A percentile compares a stretch with the other conserved stretches of the same genome.
Conservation (phyloP, 163 green algal species). For the Picocystis sp. region DNA sequence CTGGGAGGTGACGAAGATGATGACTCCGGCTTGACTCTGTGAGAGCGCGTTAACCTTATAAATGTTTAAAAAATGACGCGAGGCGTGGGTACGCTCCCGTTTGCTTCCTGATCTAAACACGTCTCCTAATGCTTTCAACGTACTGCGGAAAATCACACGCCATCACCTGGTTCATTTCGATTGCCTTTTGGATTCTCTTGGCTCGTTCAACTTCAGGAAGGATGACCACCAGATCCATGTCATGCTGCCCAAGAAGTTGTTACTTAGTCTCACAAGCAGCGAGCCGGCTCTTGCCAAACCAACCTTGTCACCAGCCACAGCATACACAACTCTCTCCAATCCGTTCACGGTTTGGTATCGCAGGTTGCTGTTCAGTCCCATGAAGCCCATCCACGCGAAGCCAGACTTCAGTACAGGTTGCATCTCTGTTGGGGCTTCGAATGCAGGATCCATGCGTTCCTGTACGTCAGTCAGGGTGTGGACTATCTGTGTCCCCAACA, state of each 20-base stretch:
- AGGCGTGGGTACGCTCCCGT: too few species aligned
- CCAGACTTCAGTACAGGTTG: too few species aligned
- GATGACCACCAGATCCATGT: conserved; percentile 4
- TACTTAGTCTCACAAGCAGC: not conserved
- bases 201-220: too few species aligned
- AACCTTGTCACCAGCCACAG: conserved; percentile 9
- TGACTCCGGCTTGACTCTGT: too few species aligned
- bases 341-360: conserved; percentile 20
- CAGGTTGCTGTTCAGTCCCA: conserved; percentile 13
- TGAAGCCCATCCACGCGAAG: not conserved
- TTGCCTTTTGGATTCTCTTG: too few species aligned
- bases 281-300: not conserved
- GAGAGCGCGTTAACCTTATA: too few species aligned
- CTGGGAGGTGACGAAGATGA: not conserved
- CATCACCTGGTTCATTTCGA: too few species aligned
- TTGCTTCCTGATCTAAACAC: too few species aligned
- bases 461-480: not conserved
- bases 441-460: not conserved
- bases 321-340: conserved; percentile 13
- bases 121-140: too few species aligned
- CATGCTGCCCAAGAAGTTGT: conserved; percentile 14
- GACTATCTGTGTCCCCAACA: not conserved
- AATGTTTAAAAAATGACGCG: too few species aligned
- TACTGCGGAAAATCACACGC: too few species aligned
- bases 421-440: not conserved